A percentile compares a stretch with the other conserved stretches of the same genome.
These are phyloP conservation scores for Penicillium sclerotiorum DNA, from an alignment of 2,329 filamentous ascomycete species.

Conservation along the genomic window DNA sequence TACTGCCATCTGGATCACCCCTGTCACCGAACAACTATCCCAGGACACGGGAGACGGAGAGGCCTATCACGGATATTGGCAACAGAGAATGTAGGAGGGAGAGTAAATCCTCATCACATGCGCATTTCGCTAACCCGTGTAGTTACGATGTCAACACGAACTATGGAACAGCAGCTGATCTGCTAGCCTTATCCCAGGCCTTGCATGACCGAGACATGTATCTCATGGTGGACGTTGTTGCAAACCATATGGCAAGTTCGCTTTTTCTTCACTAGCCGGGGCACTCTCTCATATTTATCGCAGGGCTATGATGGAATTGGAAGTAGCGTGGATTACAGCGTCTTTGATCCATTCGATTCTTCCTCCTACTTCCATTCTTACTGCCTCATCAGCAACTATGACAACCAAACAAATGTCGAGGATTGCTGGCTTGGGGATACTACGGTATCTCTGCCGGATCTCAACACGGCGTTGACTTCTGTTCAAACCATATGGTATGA, in stretches of 20 bases:
- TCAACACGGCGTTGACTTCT: slow-evolving; percentile 56
- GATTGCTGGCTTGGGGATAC: slow-evolving; percentile 59
- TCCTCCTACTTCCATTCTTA: slow-evolving; percentile 62
- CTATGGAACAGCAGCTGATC: slow-evolving; percentile 62
- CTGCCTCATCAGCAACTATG: slow-evolving; percentile 58
- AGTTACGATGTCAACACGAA: slow-evolving; percentile 58
- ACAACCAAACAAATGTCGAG: slow-evolving; percentile 48
- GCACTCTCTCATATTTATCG: background rate
- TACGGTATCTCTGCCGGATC: slow-evolving; percentile 63
- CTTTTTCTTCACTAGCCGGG: background rate
- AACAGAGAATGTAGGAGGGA: slow-evolving; percentile 47
- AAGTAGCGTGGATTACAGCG: slow-evolving; percentile 55
- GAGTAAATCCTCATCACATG: background rate
- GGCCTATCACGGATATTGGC: slow-evolving; percentile 56
- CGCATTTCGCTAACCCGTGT: background rate
- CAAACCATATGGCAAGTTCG: slow-evolving; percentile 21
- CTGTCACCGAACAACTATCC: slow-evolving; percentile 44
- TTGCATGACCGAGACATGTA: slow-evolving; percentile 61
- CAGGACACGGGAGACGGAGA: slow-evolving; percentile 41
- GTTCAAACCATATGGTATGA: slow-evolving; percentile 56
- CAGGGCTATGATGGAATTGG: slow-evolving; percentile 51
- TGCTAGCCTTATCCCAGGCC: slow-evolving; percentile 58
- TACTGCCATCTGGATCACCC: slow-evolving; percentile 54
- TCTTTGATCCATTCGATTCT: slow-evolving; percentile 58
- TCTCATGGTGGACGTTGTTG: slow-evolving; percentile 63